Evolutionary conservation across 331 rosid species (phyloP), one percentile per base, ranked within the genome.

Genomic region (Rhamnella rubrinervis): DNA sequence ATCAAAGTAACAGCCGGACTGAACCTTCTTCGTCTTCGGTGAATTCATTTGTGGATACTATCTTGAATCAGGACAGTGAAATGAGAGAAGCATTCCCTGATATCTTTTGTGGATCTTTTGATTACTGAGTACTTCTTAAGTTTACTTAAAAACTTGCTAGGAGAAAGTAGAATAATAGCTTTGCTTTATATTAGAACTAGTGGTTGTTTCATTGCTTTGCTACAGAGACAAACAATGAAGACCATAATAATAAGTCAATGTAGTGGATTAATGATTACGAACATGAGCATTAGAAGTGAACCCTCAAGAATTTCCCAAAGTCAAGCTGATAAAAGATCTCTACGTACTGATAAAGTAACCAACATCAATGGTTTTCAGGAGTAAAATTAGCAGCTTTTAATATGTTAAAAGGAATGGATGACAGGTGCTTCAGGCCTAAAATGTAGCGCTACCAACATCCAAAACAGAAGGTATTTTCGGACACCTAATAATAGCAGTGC

Each of bases 31-130:
- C 87, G n/a, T 66, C 83, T 74, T 78, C 87, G 18, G 75, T 77
- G 67, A 49, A 66, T 23, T 85, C 96, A 26, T 93, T 93, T 57
- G 91, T 93, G 87, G 96, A 87, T 59, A 76, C 78, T 2, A 81
- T 90, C 79, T 78, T 93, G 89, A 90, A 83, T 50, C 87, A 73
- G 52, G 97, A 93, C 50, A 84, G 71, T 78, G 92, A 93, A 67
- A 87, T 93, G 40, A 75, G 78, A 70, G 85, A 85, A 11, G 81
- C 84, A 47, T 90, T 93, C 68, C 98, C 98, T 12, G 85, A 88
- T 49, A 58, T 93, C 50, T 83, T 87, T 63, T 95, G 87, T 71
- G 91, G 49, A 51, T 81, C 87, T 83, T 85, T 83, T 69, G 95
- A 85, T 55, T 90, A 70, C 68, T 85, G 46, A 28, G 39, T 72